These are phyloP conservation scores for Talaromyces borbonicus DNA, from an alignment of 495 filamentous ascomycete genomes.

Conservation along the genomic window DNA sequence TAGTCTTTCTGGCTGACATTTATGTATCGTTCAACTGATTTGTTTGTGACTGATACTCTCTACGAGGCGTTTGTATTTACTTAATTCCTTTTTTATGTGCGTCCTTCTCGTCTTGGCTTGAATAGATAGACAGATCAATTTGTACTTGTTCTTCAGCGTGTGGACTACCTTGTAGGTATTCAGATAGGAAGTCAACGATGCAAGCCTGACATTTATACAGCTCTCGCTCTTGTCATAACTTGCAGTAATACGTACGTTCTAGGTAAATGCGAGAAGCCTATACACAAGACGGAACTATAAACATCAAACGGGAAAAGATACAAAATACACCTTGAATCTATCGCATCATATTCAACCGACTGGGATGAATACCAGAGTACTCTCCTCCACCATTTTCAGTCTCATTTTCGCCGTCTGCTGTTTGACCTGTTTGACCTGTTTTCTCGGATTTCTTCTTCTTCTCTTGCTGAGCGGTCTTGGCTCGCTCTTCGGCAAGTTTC, in stretches of 20 bases:
- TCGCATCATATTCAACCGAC: conserved; percentile 41
- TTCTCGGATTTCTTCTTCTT: conserved; percentile 29
- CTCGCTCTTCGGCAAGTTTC: conserved; percentile 75
- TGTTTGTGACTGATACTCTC: background rate
- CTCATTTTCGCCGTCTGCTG: conserved; percentile 12
- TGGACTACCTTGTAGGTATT: too few relatives aligned
- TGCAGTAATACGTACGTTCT: too few relatives aligned
- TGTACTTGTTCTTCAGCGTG: too few relatives aligned
- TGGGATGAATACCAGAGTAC: conserved; percentile 47
- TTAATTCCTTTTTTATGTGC: background rate
- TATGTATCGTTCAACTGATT: too few relatives aligned
- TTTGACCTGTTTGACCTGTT: conserved; percentile 11
- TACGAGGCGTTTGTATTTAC: background rate
- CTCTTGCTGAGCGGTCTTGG: conserved; percentile 43
- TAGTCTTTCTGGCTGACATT: too few relatives aligned
- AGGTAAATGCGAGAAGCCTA: too few relatives aligned
- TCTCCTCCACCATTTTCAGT: conserved; percentile 22
- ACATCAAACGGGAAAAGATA: background rate
- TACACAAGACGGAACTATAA: too few relatives aligned
- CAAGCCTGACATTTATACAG: too few relatives aligned
- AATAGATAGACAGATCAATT: conserved; percentile 4
- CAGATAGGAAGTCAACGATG: too few relatives aligned
- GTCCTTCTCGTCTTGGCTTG: background rate
- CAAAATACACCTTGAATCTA: conserved; percentile 5
- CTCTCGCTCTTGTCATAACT: too few relatives aligned